Conservation (phyloP, 257 asterid species). For the Orobanche coerulescens region DNA sequence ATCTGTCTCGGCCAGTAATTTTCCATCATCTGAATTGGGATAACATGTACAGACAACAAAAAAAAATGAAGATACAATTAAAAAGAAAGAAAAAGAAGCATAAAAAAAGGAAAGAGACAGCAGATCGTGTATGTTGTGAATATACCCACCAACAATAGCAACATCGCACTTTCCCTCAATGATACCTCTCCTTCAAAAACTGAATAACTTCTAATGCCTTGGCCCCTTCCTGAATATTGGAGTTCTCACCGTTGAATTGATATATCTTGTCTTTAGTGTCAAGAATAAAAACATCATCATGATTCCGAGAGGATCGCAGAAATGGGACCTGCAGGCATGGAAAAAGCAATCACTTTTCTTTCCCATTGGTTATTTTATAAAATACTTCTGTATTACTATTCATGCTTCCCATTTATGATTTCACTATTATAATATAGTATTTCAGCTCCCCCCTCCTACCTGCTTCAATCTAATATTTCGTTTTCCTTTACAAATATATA, state of each 20-base stretch:
- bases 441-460: conserved; percentile 32
- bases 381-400: neutral
- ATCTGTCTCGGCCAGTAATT: too few relatives aligned
- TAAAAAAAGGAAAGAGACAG: too few relatives aligned
- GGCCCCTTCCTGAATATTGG: too few relatives aligned
- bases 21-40: too few relatives aligned
- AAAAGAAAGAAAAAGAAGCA: too few relatives aligned
- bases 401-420: neutral
- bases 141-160: too few relatives aligned
- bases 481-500: conserved; percentile 81
- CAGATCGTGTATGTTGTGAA: too few relatives aligned
- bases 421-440: neutral
- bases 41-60: too few relatives aligned
- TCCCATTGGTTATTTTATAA: neutral
- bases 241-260: conserved; percentile 97
- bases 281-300: conserved; percentile 88
- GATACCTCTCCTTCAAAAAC: too few relatives aligned
- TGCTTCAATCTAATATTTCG: conserved; percentile 75
- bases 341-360: conserved; percentile 14
- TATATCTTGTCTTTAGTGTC: conserved; percentile 84
- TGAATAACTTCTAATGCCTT: too few relatives aligned
- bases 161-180: too few relatives aligned
- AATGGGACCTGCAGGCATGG: conserved; percentile 54
- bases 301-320: conserved; percentile 83
- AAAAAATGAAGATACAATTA: too few relatives aligned